Evolutionary conservation across 495 filamentous ascomycete species (phyloP), one percentile per base, ranked within the genome.

Genomic region (Bathelium albidoporum): DNA sequence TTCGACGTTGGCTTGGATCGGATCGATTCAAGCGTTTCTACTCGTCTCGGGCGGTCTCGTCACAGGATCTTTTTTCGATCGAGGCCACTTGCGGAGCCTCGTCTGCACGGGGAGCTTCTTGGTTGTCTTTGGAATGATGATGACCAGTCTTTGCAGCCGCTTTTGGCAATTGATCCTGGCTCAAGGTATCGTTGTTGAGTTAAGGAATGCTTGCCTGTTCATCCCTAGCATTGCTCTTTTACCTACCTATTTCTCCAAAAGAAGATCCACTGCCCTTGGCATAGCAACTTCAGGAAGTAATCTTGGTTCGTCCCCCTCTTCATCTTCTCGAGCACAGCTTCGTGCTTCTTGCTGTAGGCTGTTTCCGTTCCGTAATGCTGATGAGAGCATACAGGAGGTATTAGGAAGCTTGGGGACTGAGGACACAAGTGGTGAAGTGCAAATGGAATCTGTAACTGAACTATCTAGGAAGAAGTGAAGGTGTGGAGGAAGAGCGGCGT

Each of bases 51-150:
- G 81, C 31, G 79, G 82, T 12, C 59, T 68, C n/a, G 68, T 75
- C 55, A 66, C 68, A 24, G 76, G 76, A 14, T 59, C 71, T n/a
- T 62, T 68, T 18, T 65, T 70, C 4, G 73, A 75, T 59, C 69
- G 68, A 22, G 74, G 74, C 12, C 69, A 59, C 62, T 31, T 68
- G 1, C 68, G 60, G 22, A 11, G 26, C 31, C 59, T 78, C 1
- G 62, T 81, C 10, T 9, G 64, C 11, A 36, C 63, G 1, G 88
- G 88, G 5, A 81, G 81, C 11, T 72, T 87, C 32, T 66, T 85
- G 26, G 85, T 88, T 65, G 74, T 85, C 59, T 84, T 89, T 62
- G 86, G 86, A 10, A 71, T 89, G 7, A 88, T 89, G 85, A 86
- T 90, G 84, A 79, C 86, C 5, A 83, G 79, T 26, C 71, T 86